Percentiles rank a stretch among this genome's conserved stretches.
phyloP scores from a whole-genome alignment of 108 stramenopile species.

The Fragilaria radians region DNA sequence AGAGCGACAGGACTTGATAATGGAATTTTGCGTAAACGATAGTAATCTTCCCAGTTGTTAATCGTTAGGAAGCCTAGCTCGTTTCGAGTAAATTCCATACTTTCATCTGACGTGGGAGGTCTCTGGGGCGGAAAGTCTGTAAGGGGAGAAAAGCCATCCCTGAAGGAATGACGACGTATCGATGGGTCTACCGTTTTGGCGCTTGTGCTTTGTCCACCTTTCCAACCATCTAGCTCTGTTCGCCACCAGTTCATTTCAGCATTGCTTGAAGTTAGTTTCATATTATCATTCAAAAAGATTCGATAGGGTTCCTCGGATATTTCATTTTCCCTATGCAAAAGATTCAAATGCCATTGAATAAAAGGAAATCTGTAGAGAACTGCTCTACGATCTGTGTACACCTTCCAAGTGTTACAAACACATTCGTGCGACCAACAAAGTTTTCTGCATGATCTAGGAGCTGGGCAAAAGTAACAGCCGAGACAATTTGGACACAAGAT shows the following conservation, averaged over 20 bases:
- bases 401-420: slow-evolving; percentile 66
- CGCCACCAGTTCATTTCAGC: slow-evolving; percentile 69
- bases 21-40: slow-evolving; percentile 49
- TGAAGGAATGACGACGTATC: slow-evolving; percentile 34
- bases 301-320: slow-evolving; percentile 49
- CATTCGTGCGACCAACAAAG: slow-evolving; percentile 74
- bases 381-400: slow-evolving; percentile 45
- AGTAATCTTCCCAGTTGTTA: slow-evolving; percentile 71
- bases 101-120: slow-evolving; percentile 28
- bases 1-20: slow-evolving; percentile 60
- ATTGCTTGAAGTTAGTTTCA: slow-evolving; percentile 20
- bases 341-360: slow-evolving; percentile 37
- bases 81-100: slow-evolving; percentile 24
- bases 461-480: slow-evolving; percentile 67
- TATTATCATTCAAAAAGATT: slow-evolving; percentile 27
- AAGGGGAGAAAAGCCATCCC: slow-evolving; percentile 60
- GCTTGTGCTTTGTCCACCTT: slow-evolving; percentile 52
- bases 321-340: slow-evolving; percentile 44
- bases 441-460: slow-evolving; percentile 27
- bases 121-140: slow-evolving; percentile 46
- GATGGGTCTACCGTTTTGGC: slow-evolving; percentile 50
- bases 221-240: slow-evolving; percentile 74
- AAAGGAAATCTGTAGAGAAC: slow-evolving; percentile 50
- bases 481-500: slow-evolving; percentile 46
- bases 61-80: slow-evolving; percentile 37